These are phyloP conservation scores for Camelina laxa DNA, from an alignment of 345 rosid species.

Conservation along the genomic window DNA sequence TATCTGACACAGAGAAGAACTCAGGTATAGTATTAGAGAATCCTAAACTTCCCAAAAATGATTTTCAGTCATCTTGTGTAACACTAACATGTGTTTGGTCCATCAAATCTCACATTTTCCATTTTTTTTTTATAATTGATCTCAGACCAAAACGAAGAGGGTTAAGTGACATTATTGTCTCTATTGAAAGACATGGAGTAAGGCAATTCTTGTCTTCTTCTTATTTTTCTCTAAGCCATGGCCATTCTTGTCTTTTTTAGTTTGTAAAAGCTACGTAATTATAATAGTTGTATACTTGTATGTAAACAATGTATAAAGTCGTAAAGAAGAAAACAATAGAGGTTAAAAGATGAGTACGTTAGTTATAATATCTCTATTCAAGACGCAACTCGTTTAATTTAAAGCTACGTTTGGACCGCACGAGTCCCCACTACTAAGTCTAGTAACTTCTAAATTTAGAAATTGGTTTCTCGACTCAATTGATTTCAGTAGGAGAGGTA, in stretches of 20 bases:
- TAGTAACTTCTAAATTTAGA: too few relatives aligned
- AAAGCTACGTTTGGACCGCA: too few relatives aligned
- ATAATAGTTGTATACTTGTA: slow-evolving; percentile 6
- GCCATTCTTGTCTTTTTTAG: slow-evolving; percentile 12
- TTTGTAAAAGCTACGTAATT: slow-evolving; percentile 23
- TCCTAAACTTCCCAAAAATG: not conserved
- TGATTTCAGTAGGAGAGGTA: too few relatives aligned
- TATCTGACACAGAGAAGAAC: slow-evolving; percentile 33
- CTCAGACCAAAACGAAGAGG: slow-evolving; percentile 42
- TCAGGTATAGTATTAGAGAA: slow-evolving; percentile 34
- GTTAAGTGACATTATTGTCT: slow-evolving; percentile 17
- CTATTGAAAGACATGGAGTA: slow-evolving; percentile 14
- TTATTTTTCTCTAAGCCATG: not conserved
- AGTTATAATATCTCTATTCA: slow-evolving; percentile 1
- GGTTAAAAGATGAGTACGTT: slow-evolving; percentile 3
- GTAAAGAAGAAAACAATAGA: slow-evolving; percentile 20
- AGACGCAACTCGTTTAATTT: slow-evolving; percentile 24
- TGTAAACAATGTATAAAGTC: slow-evolving; percentile 18
- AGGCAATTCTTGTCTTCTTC: slow-evolving; percentile 10
- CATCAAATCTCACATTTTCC: slow-evolving; percentile 24
- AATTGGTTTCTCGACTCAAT: too few relatives aligned
- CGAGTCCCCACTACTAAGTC: too few relatives aligned
- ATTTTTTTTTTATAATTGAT: not conserved
- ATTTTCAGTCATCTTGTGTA: slow-evolving; percentile 5
- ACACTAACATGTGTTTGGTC: slow-evolving; percentile 13